phyloP scores from a whole-genome alignment of 257 asterid genomes.

The Henckelia pumila region DNA sequence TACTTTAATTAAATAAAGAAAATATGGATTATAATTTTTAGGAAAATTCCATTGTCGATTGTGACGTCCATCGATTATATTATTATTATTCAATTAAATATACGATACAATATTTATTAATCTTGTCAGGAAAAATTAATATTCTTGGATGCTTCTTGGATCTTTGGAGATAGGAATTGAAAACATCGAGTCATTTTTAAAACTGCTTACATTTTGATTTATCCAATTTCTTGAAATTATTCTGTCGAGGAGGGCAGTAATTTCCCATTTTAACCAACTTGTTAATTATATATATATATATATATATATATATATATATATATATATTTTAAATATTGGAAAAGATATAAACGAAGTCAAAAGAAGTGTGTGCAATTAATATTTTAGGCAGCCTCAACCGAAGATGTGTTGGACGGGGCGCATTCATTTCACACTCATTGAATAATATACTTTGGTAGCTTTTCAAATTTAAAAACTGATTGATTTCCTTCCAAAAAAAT shows the following conservation, averaged over 20 bases:
- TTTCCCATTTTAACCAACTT: background rate
- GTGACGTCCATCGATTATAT: too few species aligned
- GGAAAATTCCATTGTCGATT: conserved; percentile 17
- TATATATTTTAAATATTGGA: background rate
- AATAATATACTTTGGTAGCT: too few species aligned
- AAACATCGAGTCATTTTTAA: conserved; percentile 26
- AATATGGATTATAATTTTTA: conserved; percentile 30
- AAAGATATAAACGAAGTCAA: background rate
- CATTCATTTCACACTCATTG: too few species aligned
- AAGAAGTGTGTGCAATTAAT: background rate
- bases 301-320: background rate
- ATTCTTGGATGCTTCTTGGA: conserved; percentile 18
- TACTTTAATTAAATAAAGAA: too few species aligned
- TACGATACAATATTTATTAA: too few species aligned
- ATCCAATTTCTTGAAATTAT: background rate
- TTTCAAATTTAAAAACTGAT: too few species aligned
- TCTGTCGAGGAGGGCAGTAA: background rate
- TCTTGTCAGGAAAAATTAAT: conserved; percentile 10
- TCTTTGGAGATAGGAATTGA: conserved; percentile 24
- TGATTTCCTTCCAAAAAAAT: too few species aligned
- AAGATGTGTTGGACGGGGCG: background rate
- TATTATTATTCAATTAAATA: too few species aligned
- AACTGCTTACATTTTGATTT: conserved; percentile 14
- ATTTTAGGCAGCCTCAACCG: background rate
- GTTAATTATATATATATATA: too few species aligned